phyloP scores from a whole-genome alignment of 805 yeast species.

The Isabelozyma rhagii region DNA sequence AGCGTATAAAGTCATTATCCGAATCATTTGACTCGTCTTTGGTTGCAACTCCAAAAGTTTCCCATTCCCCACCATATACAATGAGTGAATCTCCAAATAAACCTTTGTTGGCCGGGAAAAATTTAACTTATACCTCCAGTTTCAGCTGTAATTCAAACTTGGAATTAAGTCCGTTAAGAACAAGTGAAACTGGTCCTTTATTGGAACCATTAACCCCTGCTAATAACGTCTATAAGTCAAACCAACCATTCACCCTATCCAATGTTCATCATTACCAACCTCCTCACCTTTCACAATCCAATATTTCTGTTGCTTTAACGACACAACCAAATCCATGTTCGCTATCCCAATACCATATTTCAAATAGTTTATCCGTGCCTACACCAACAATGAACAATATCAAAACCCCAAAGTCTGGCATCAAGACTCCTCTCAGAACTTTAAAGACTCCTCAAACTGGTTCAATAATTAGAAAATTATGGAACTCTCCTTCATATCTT shows the following conservation, averaged over 20 bases:
- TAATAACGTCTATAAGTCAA: conserved; percentile 9
- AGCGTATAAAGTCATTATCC: neutral
- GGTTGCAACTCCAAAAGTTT: conserved; percentile 1
- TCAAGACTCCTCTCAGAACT: conserved; percentile 33
- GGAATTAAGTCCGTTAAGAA: conserved; percentile 58
- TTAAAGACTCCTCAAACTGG: conserved; percentile 40
- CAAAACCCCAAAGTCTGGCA: conserved; percentile 34
- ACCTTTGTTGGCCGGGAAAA: conserved; percentile 38
- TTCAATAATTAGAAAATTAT: conserved; percentile 48
- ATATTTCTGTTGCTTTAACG: neutral
- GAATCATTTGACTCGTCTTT: neutral
- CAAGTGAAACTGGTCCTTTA: conserved; percentile 61
- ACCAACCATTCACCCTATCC: neutral
- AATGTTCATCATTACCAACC: conserved; percentile 1
- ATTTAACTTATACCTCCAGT: conserved; percentile 56
- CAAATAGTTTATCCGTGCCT: conserved; percentile 1
- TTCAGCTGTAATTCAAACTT: conserved; percentile 65
- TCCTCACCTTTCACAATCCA: conserved; percentile 1
- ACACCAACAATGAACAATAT: conserved; percentile 5
- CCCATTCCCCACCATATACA: conserved; percentile 17
- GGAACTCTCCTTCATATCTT: conserved; percentile 65
- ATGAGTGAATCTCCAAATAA: conserved; percentile 37
- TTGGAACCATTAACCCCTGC: conserved; percentile 65
- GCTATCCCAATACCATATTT: conserved; percentile 2
- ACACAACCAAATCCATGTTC: conserved; percentile 1